Percentiles rank a stretch among this genome's conserved stretches.
Conservation (phyloP, 2,329 filamentous ascomycete genomes). For the Amphichorda felina region DNA sequence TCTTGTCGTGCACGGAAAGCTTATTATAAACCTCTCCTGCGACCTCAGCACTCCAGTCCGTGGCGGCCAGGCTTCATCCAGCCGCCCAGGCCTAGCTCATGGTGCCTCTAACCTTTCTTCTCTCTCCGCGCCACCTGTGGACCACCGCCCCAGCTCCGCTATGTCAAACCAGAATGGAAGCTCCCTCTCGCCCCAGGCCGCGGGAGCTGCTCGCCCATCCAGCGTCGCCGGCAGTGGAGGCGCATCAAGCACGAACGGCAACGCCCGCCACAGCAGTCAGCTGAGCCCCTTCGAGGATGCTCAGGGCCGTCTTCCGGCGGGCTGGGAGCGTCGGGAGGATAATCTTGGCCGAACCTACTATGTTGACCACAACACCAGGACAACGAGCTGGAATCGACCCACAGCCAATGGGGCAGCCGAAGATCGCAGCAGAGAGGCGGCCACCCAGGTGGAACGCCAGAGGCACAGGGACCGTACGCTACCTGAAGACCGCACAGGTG, state of each 20-base stretch:
- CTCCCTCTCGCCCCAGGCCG: constrained; percentile 24
- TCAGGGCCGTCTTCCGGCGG: constrained; percentile 83
- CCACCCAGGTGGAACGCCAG: constrained; percentile 84
- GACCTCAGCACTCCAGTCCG: constrained; percentile 66
- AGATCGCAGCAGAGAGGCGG: constrained; percentile 64
- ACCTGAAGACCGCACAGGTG: constrained; percentile 87
- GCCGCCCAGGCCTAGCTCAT: constrained; percentile 31
- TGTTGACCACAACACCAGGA: constrained; percentile 93
- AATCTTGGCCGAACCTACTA: constrained; percentile 94
- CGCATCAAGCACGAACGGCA: constrained; percentile 17
- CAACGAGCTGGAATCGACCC: constrained; percentile 92
- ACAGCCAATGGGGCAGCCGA: constrained; percentile 67
- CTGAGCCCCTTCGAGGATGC: constrained; percentile 93
- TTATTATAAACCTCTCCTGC: constrained; percentile 92
- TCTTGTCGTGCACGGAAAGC: constrained; percentile 91
- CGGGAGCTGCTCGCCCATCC: constrained; percentile 32
- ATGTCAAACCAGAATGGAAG: constrained; percentile 37
- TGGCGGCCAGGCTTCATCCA: constrained; percentile 26
- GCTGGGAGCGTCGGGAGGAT: constrained; percentile 94
- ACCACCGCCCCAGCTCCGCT: constrained; percentile 40
- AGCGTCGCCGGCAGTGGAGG: constrained; percentile 25
- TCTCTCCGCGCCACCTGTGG: constrained; percentile 27
- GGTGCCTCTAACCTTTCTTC: constrained; percentile 32
- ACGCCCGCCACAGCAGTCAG: constrained; percentile 20
- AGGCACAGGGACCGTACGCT: constrained; percentile 92